Evolutionary conservation across 139 green algal species (phyloP).

Genomic region (Tetraselmis chui): DNA sequence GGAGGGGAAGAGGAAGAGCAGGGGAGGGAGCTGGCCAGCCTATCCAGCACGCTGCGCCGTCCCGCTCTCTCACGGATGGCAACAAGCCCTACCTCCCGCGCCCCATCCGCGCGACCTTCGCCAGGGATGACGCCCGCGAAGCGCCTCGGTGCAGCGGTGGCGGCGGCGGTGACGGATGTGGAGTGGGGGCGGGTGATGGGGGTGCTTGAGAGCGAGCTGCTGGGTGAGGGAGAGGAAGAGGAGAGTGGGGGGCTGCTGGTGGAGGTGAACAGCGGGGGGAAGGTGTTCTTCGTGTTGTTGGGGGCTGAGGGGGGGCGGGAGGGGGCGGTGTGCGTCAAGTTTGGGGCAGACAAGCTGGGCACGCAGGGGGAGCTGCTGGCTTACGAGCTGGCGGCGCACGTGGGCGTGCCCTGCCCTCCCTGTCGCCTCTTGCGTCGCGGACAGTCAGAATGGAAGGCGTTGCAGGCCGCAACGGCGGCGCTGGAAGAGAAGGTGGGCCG

Average conservation of each 20-base stretch:
- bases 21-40: neutral
- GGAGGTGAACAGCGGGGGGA: neutral
- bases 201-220: neutral
- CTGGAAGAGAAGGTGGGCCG: neutral
- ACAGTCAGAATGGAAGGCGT: neutral
- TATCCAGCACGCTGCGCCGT: neutral
- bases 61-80: neutral
- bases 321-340: neutral
- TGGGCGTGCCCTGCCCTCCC: neutral
- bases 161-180: neutral
- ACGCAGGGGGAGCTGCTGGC: neutral
- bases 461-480: neutral
- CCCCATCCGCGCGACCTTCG: neutral
- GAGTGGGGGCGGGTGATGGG: neutral
- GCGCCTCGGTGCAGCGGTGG: neutral
- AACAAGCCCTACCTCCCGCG: too few species aligned
- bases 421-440: neutral
- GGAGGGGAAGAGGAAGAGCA: neutral
- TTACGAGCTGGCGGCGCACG: neutral
- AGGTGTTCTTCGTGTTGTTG: neutral
- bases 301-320: neutral
- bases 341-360: neutral
- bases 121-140: too few species aligned
- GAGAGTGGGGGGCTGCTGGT: neutral
- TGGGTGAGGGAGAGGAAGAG: neutral